phyloP scores from a whole-genome alignment of 331 rosid genomes.

The Quercus phellos region DNA sequence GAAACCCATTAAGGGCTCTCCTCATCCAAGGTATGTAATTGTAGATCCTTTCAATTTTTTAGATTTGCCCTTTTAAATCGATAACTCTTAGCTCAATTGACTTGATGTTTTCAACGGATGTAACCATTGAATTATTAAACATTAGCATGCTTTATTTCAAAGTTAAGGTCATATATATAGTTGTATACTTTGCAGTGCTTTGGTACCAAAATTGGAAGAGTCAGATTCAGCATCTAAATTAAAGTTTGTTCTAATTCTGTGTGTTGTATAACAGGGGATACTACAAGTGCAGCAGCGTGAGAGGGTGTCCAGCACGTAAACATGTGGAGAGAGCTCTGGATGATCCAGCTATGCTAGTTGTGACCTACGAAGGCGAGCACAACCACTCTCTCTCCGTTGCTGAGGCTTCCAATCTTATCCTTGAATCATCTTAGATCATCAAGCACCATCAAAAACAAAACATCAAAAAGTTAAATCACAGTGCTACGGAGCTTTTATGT shows the following conservation, averaged over 20 bases:
- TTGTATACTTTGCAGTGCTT: too few species aligned
- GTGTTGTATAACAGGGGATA: conserved; percentile 48
- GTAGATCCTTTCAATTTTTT: not conserved
- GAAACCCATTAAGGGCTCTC: conserved; percentile 86
- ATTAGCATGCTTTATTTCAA: too few species aligned
- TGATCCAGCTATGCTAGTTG: conserved; percentile 71
- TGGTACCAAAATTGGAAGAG: too few species aligned
- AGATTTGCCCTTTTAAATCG: not conserved
- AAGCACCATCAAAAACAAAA: not conserved
- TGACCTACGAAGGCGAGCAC: conserved; percentile 79
- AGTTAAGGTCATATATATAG: too few species aligned
- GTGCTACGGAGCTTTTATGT: not conserved
- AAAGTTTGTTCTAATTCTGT: not conserved
- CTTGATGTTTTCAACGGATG: too few species aligned
- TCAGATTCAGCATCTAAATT: too few species aligned
- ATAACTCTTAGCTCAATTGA: too few species aligned
- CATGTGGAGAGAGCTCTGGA: conserved; percentile 81
- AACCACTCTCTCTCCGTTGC: conserved; percentile 53
- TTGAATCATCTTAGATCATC: conserved; percentile 54
- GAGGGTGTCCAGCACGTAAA: conserved; percentile 85
- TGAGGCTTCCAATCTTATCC: conserved; percentile 53
- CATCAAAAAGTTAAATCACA: not conserved
- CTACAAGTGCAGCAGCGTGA: conserved; percentile 82
- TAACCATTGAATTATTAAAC: too few species aligned
- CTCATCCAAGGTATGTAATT: conserved; percentile 60